Base-by-base conservation (phyloP, 1,139 yeast species). In the Suhomyces yuchorum region DNA sequence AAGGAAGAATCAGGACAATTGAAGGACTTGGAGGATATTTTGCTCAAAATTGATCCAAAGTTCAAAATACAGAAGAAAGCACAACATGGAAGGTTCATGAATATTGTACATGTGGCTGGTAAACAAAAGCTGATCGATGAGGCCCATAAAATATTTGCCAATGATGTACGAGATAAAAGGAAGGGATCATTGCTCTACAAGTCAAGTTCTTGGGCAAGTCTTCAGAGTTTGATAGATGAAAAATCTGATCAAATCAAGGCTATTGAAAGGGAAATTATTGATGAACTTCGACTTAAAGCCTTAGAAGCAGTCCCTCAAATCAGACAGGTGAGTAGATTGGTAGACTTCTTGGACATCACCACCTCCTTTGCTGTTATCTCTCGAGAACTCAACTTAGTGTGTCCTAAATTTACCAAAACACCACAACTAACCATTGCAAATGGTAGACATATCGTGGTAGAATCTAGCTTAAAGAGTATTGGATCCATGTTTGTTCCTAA, bases 381-480 rank as follows among this genome's bases (percentile, higher is more conserved):
- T 0, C 63, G 68, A 20, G 96, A 89, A 55, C 78, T 78, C 48
- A 68, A 79, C 24, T 71, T 91, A 46, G 81, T 78, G 0, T 71
- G 90, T 46, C 99, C 99, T 0, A 68, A 59, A n/a, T 66, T 92
- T 36, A 77, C 78, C 37, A 63, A 76, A n/a, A 61, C 75, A 1
- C 66, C 67, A 23, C 70, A 62, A 12, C 64, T 85, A n/a, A 66
- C 71, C 2, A 74, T 85, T 8, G 56, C 60, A 2, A 75, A 72
- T 6, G 98, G 98, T 0, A 73, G 97, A 19, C 98, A 93, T 64
- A 64, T 88, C n/a, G 91, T 90, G 11, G 99, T 93, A 1, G 98
- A 93, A 60, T 80, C 84, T 3, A 87, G 96, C 1, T 66, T 93
- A 46, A 73, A 71, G 46, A 73, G 73, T 12, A 58, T 65, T 5